Base-by-base conservation (phyloP, 768 basidiomycete species). In the Hydnomerulius pinastri region DNA sequence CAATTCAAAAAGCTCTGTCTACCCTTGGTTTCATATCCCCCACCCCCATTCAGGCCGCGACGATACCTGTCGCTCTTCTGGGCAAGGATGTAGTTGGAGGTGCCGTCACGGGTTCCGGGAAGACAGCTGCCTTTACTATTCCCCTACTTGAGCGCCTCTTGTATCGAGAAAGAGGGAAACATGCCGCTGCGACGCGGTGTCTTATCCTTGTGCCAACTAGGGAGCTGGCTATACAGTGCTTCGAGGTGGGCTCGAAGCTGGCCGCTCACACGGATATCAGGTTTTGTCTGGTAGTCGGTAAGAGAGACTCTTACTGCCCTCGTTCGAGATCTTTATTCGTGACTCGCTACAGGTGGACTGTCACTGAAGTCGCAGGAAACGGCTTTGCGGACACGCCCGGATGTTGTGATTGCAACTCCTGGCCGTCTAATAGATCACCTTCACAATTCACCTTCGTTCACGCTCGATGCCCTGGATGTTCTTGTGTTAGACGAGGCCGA, bases 351-450 rank as follows among this genome's bases (percentile, higher is more conserved):
- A 93, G 92, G 92, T 77, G 97, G 97, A 18, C 75, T 99, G 18
- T 97, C 95, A 3, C 67, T 98, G 18, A 96, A 97, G 67, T 81
- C 90, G 9, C 97, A 99, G 70, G 96, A 98, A 69, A 78, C 78
- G 15, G 79, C 83, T 37, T 75, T 99, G 45, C 86, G 94, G 48
- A 81, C 86, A 33, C 81, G 92, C 3, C 97, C 97, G 41, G 97
- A 99, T 66, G 78, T 98, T 42, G 79, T 98, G 46, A 92, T 99
- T 60, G 97, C 95, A 18, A 98, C 97, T 1, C 97, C 97, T 3
- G 97, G 97, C 59, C 91, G 97, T 60, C 78, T 99, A 25, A 98
- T 99, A 62, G 97, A 99, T 70, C 97, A 98, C 67, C 82, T 98
- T 43, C 92, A 86, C 62, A 98, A 98, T 65, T 95, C 97, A 1